A percentile compares a stretch with the other conserved stretches of the same genome.
These are phyloP conservation scores for Suillus luteus DNA, from an alignment of 768 basidiomycete species.

Conservation along the genomic window DNA sequence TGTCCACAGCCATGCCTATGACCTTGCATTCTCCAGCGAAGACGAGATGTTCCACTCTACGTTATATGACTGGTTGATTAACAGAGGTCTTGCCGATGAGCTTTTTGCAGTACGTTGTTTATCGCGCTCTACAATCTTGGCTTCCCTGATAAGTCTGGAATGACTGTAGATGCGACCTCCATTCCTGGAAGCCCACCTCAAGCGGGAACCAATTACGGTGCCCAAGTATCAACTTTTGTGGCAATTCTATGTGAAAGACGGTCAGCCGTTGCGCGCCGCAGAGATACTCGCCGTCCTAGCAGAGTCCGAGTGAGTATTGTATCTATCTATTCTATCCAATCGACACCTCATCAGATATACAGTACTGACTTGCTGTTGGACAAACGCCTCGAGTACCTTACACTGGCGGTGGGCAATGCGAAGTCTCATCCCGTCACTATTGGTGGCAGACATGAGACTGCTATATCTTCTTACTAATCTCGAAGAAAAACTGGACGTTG, in stretches of 20 bases:
- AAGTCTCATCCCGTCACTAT: slow-evolving; percentile 89
- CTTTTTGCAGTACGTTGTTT: slow-evolving; percentile 74
- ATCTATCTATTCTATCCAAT: neutral
- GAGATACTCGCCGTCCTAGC: slow-evolving; percentile 82
- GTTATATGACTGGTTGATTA: slow-evolving; percentile 93
- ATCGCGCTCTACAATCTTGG: slow-evolving; percentile 5
- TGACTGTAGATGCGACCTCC: slow-evolving; percentile 71
- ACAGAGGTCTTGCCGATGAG: slow-evolving; percentile 78
- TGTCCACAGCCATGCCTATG: slow-evolving; percentile 83
- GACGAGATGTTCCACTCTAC: slow-evolving; percentile 95
- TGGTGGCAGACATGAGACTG: slow-evolving; percentile 78
- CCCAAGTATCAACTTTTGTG: slow-evolving; percentile 89
- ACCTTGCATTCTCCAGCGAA: slow-evolving; percentile 77
- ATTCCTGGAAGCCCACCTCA: slow-evolving; percentile 87
- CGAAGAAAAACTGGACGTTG: slow-evolving; percentile 96
- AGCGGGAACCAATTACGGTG: slow-evolving; percentile 77
- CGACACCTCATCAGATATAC: slow-evolving; percentile 1
- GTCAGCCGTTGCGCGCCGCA: slow-evolving; percentile 85
- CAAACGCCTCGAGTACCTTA: slow-evolving; percentile 85
- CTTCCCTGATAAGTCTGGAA: slow-evolving; percentile 15
- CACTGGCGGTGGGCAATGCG: slow-evolving; percentile 92
- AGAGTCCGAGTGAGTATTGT: slow-evolving; percentile 70
- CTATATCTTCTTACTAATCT: slow-evolving; percentile 88
- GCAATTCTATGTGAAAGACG: slow-evolving; percentile 96
- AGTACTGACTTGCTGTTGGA: slow-evolving; percentile 73